Conservation (phyloP, 2,329 filamentous ascomycete genomes). For the Aurifilum marmelostoma region DNA sequence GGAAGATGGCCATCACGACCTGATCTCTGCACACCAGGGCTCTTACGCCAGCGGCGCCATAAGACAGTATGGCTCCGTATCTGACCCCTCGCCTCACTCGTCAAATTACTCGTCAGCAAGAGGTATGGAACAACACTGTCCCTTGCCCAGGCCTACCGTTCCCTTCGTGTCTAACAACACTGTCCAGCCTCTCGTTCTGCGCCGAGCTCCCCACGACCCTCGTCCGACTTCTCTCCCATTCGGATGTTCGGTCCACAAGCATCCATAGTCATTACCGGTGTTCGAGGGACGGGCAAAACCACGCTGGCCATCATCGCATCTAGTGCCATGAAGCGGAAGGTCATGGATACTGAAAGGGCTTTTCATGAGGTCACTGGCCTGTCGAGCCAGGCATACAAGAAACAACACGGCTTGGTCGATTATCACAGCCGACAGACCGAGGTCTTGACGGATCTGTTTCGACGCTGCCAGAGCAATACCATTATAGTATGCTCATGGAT, state of each 20-base stretch:
- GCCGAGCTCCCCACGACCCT: slow-evolving; percentile 27
- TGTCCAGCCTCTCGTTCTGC: slow-evolving; percentile 29
- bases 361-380: slow-evolving; percentile 68
- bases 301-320: slow-evolving; percentile 77
- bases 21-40: slow-evolving; percentile 12
- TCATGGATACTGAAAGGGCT: slow-evolving; percentile 69
- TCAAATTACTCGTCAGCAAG: slow-evolving; percentile 19
- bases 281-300: slow-evolving; percentile 75
- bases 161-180: background rate
- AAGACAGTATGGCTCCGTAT: background rate
- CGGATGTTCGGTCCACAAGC: slow-evolving; percentile 60
- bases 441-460: slow-evolving; percentile 62
- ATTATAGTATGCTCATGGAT: slow-evolving; percentile 76
- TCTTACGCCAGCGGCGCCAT: slow-evolving; percentile 14
- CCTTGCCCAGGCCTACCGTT: background rate
- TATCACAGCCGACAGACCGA: slow-evolving; percentile 67
- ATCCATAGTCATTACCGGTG: slow-evolving; percentile 73
- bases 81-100: slow-evolving; percentile 13
- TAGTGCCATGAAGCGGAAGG: slow-evolving; percentile 67
- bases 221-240: slow-evolving; percentile 30
- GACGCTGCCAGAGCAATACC: slow-evolving; percentile 60
- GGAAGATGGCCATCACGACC: slow-evolving; percentile 18
- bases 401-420: slow-evolving; percentile 60
- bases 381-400: slow-evolving; percentile 66
- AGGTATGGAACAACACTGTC: slow-evolving; percentile 15